These are phyloP conservation scores for Theobroma cacao DNA, from an alignment of 345 rosid species.

Conservation along the genomic window DNA sequence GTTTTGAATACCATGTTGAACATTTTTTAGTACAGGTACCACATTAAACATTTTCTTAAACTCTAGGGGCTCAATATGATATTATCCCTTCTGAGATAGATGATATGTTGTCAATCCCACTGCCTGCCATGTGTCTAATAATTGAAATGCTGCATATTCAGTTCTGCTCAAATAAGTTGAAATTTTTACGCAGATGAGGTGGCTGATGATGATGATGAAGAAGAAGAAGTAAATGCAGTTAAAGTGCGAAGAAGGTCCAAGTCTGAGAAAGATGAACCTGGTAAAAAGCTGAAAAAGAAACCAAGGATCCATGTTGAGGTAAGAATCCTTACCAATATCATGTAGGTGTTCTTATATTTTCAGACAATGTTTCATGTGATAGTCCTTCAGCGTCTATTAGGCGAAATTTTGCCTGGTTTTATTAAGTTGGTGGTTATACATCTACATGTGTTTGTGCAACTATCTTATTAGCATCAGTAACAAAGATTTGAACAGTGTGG, in stretches of 20 bases:
- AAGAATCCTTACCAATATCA: conserved; percentile 20
- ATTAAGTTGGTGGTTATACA: background rate
- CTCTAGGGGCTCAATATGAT: no score
- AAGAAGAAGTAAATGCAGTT: conserved; percentile 32
- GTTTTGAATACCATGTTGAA: no score
- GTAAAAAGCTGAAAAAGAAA: conserved; percentile 60
- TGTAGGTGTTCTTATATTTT: background rate
- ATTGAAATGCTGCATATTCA: background rate
- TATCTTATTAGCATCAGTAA: background rate
- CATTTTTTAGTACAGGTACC: no score
- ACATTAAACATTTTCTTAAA: no score
- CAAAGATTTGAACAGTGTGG: background rate
- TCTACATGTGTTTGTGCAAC: background rate
- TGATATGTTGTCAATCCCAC: background rate
- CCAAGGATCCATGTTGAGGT: conserved; percentile 81
- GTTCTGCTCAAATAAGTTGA: conserved; percentile 7
- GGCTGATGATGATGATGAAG: conserved; percentile 45
- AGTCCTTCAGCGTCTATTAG: background rate
- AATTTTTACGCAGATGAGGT: conserved; percentile 15
- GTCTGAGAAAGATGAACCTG: conserved; percentile 39
- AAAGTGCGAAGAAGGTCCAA: conserved; percentile 36
- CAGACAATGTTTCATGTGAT: background rate
- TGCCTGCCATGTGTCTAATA: background rate
- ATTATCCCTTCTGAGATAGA: background rate
- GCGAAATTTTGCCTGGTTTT: background rate